Percentiles rank a stretch among this genome's conserved stretches.
phyloP scores from a whole-genome alignment of 306 rosid genomes.

The Mucuna pruriens region DNA sequence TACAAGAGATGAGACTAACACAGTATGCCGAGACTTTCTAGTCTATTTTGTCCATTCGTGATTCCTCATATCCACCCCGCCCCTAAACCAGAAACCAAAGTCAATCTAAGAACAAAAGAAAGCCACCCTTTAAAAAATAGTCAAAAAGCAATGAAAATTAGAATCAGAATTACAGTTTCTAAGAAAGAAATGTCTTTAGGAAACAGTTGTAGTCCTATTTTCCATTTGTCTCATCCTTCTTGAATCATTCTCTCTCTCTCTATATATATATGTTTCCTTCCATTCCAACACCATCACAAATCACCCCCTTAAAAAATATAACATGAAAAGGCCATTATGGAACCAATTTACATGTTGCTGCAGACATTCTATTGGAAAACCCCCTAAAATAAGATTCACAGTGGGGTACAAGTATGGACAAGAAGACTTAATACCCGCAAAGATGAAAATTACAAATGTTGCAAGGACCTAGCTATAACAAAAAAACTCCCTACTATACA shows the following conservation, averaged over 20 bases:
- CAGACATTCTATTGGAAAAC: slow-evolving; percentile 49
- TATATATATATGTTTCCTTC: background rate
- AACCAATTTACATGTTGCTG: slow-evolving; percentile 72
- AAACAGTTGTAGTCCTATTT: slow-evolving; percentile 28
- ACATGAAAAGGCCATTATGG: slow-evolving; percentile 41
- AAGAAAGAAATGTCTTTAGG: background rate
- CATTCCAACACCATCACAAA: slow-evolving; percentile 27
- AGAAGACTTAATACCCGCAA: slow-evolving; percentile 42
- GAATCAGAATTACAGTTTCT: slow-evolving; percentile 40
- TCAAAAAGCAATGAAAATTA: slow-evolving; percentile 7
- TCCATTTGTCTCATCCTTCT: slow-evolving; percentile 9
- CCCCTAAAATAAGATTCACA: slow-evolving; percentile 61
- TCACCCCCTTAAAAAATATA: slow-evolving; percentile 23
- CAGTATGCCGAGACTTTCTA: background rate
- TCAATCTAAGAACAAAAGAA: slow-evolving; percentile 13
- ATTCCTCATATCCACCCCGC: background rate
- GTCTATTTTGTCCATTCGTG: background rate
- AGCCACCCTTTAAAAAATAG: background rate
- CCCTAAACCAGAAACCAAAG: background rate
- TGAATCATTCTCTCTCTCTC: background rate
- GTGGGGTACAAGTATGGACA: slow-evolving; percentile 45
- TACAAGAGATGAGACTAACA: background rate
- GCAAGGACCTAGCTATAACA: slow-evolving; percentile 43
- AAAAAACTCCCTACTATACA: slow-evolving; percentile 55
- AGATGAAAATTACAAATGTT: slow-evolving; percentile 41